Base-by-base conservation (phyloP, 257 asterid genomes). In the Salvia hispanica region DNA sequence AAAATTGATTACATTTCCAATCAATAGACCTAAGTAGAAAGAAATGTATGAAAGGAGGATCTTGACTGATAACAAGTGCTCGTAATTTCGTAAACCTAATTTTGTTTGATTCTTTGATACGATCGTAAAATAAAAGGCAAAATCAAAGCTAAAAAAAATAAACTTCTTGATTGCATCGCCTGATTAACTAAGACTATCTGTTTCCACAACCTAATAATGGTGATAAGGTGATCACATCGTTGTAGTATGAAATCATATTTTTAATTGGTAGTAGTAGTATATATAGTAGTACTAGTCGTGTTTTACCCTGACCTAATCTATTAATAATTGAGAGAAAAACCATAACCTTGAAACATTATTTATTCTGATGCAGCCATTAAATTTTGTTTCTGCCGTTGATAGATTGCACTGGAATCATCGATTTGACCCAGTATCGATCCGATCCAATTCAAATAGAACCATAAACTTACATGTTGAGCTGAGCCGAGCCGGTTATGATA, bases 121-220 rank as follows among this genome's bases (percentile, higher is more conserved):
- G 12, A 55, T 5, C 42, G 4, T 2, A 18, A 21, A 54, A 28
- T 28, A 54, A 11, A 54, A 56, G 6, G 4, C 31, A 25, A 25
- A 25, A 25, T 2, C 8, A 40, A 40, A 40, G 6, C 16, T 11
- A 28, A 55, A 12, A 4, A 28, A 5, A 12, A 55, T 11, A 4
- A n/a, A 12, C 6, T n/a, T 4, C 46, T 58, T 58, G 31, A n/a
- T 36, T 34, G 46, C 44, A 58, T 58, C 64, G 64, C 47, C 33
- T 7, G 7, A 58, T 36, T 13, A 10, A 11, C 28, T 8, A 53
- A 9, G 3, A n/a, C 15, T 14, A 1, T 0, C 25, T 9, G 36
- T 21, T 6, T 11, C 37, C 1, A 21, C 9, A 53, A 1, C 21
- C 21, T 34, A 51, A 51, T 51, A 25, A 51, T 1, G 57, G 18